Base-by-base conservation (phyloP, 495 filamentous ascomycete genomes). In the Bacidia rubella region DNA sequence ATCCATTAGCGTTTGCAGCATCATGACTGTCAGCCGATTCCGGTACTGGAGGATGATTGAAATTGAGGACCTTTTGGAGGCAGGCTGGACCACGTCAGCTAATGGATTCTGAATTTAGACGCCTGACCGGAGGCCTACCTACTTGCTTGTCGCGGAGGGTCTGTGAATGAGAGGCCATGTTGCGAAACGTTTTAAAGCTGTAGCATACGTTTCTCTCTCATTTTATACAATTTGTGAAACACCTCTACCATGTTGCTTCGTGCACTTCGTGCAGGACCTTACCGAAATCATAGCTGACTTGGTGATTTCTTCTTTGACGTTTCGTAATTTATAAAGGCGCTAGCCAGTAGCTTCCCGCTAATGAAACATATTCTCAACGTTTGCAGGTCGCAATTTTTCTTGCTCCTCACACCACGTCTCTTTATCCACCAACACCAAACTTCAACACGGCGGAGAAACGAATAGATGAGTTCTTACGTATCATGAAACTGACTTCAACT, bases 111-210 rank as follows among this genome's bases (percentile, higher is more conserved):
- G 21, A 38, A 19, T 35, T 15, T 45, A 49, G 38, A 35, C 19
- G 20, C 27, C 29, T 17, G 17, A 2, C 32, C 38, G 51, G 61
- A 65, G 67, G 73, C 76, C 62, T 76, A 97, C 92, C 82, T 70
- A 97, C 86, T 80, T 98, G 92, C 67, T 89, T 87, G 74, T 95
- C 92, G 66, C 92, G 82, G 62, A 98, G 76, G 55, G 87, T 87
- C 70, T 80, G 76, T 52, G 82, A 75, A 54, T 76, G 75, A 55
- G 80, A 70, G 54, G 84, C 82, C 85, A 93, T 93, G 66, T 64
- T 71, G 59, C 2, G 22, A 51, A 51, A 25, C 40, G 40, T 21
- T 21, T 58, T 23, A 23, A 44, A 24, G 54, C 32, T 35, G 44
- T 58, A 47, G 27, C 54, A 58, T 49, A 41, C 35, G 54, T 51